A percentile compares a stretch with the other conserved stretches of the same genome.
Conservation (phyloP, 768 basidiomycete species). For the Psilocybe cubensis region DNA sequence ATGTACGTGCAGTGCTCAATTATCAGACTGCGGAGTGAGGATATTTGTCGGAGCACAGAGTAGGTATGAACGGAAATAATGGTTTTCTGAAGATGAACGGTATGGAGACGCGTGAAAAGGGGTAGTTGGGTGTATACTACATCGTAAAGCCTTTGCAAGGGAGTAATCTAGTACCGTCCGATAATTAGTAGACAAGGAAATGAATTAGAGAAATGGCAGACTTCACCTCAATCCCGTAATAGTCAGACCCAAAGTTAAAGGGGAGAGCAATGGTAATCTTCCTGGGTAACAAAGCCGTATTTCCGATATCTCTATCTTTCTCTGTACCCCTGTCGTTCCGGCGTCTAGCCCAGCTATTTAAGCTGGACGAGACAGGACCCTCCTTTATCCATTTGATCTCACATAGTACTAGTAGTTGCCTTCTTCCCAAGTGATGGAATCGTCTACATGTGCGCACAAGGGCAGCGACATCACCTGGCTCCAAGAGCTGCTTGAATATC, state of each 20-base stretch:
- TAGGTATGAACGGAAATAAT: slow-evolving; percentile 28
- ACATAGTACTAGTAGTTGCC: slow-evolving; percentile 27
- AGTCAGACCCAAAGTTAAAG: slow-evolving; percentile 21
- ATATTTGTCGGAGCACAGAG: slow-evolving; percentile 23
- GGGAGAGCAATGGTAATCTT: slow-evolving; percentile 25
- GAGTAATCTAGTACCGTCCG: neutral
- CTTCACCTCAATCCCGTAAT: neutral
- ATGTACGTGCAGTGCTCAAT: slow-evolving; percentile 26
- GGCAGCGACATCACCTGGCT: slow-evolving; percentile 21
- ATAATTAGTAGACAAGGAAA: neutral
- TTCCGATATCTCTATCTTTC: slow-evolving; percentile 10
- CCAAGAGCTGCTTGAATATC: slow-evolving; percentile 27
- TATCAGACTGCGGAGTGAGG: slow-evolving; percentile 26
- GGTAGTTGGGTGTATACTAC: slow-evolving; percentile 22
- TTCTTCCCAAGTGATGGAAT: slow-evolving; percentile 27
- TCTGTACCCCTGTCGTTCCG: slow-evolving; percentile 16
- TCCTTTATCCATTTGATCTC: slow-evolving; percentile 25
- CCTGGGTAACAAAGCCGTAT: slow-evolving; percentile 14
- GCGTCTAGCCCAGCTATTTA: too few species aligned
- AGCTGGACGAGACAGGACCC: too few species aligned
- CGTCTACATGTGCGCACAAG: slow-evolving; percentile 26
- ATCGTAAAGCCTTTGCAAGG: slow-evolving; percentile 26
- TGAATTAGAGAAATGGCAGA: neutral
- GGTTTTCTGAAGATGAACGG: slow-evolving; percentile 25
- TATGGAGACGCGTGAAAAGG: slow-evolving; percentile 25